Evolutionary conservation across 2,329 filamentous ascomycete species (phyloP).

Genomic region (Cladosporium sp.): DNA sequence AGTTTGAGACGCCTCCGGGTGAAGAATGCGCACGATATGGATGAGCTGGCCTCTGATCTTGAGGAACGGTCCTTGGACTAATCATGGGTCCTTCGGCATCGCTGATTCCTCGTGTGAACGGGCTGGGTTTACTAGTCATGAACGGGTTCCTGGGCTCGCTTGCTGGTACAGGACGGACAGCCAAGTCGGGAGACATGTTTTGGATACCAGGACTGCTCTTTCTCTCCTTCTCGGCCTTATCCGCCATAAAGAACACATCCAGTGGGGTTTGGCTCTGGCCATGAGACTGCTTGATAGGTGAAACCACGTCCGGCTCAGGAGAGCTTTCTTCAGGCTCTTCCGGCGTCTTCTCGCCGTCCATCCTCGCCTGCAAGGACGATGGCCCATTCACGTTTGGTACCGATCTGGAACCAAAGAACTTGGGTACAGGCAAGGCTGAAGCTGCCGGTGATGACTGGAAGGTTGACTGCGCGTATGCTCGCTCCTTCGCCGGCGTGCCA

Average conservation of each 20-base stretch:
- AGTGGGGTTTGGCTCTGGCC: conserved; percentile 70
- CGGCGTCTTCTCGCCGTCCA: conserved; percentile 46
- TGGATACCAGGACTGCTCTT: conserved; percentile 54
- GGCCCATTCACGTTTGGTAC: conserved; percentile 63
- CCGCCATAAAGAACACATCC: conserved; percentile 86
- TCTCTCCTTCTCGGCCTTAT: conserved; percentile 73
- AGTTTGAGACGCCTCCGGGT: conserved; percentile 20
- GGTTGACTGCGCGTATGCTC: conserved; percentile 84
- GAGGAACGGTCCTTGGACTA: conserved; percentile 27
- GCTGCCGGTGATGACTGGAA: conserved; percentile 95
- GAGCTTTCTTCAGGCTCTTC: conserved; percentile 53
- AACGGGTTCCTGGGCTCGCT: conserved; percentile 30
- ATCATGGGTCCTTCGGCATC: conserved; percentile 41
- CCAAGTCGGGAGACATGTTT: conserved; percentile 55
- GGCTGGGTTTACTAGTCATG: conserved; percentile 47
- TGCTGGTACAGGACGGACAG: conserved; percentile 31
- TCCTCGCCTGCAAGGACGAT: conserved; percentile 44
- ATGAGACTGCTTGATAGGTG: conserved; percentile 43
- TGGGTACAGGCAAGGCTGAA: conserved; percentile 85
- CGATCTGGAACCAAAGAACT: conserved; percentile 73
- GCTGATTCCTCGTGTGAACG: conserved; percentile 71
- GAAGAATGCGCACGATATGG: conserved; percentile 36
- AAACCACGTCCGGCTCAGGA: conserved; percentile 47
- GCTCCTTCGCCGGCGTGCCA: conserved; percentile 46
- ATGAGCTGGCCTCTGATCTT: conserved; percentile 27